A percentile compares a stretch with the other conserved stretches of the same genome.
These are phyloP conservation scores for Euphorbia schlechtendalii DNA, from an alignment of 441 rosid species.

Conservation along the genomic window DNA sequence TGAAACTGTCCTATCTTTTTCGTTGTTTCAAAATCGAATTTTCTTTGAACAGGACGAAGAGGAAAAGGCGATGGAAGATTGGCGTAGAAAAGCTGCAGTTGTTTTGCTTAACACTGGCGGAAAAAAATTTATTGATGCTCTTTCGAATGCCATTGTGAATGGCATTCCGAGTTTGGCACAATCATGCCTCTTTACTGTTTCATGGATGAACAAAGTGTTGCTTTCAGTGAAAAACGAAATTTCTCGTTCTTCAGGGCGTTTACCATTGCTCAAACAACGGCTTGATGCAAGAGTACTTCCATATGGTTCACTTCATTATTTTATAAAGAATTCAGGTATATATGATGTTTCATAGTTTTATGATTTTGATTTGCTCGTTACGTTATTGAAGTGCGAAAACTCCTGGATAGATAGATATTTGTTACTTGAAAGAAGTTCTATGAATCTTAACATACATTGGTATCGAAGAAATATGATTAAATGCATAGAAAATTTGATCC, in stretches of 20 bases:
- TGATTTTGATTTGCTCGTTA: neutral
- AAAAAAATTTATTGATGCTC: conserved; percentile 34
- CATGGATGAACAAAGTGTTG: conserved; percentile 44
- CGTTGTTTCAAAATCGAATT: neutral
- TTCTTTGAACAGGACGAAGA: conserved; percentile 34
- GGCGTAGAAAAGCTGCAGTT: conserved; percentile 41
- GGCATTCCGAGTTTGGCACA: conserved; percentile 41
- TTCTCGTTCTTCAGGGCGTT: conserved; percentile 19
- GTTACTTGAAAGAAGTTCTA: neutral
- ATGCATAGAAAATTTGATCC: too few relatives aligned
- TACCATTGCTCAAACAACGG: conserved; percentile 17
- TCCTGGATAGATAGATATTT: neutral
- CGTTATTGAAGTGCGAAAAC: neutral
- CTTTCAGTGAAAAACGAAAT: conserved; percentile 18
- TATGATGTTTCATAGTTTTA: neutral
- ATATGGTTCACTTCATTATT: conserved; percentile 23
- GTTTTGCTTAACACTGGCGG: conserved; percentile 35
- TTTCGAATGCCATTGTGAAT: conserved; percentile 41
- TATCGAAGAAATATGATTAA: too few relatives aligned
- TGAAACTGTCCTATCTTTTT: too few relatives aligned
- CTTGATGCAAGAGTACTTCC: conserved; percentile 25
- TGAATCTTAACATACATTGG: too few relatives aligned
- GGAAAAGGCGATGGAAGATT: conserved; percentile 36
- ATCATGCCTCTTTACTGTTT: conserved; percentile 41
- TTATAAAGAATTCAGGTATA: conserved; percentile 35